A percentile compares a stretch with the other conserved stretches of the same genome.
These are phyloP conservation scores for Leishmania gerbilli DNA, from an alignment of 208 protist species.

Conservation along the genomic window DNA sequence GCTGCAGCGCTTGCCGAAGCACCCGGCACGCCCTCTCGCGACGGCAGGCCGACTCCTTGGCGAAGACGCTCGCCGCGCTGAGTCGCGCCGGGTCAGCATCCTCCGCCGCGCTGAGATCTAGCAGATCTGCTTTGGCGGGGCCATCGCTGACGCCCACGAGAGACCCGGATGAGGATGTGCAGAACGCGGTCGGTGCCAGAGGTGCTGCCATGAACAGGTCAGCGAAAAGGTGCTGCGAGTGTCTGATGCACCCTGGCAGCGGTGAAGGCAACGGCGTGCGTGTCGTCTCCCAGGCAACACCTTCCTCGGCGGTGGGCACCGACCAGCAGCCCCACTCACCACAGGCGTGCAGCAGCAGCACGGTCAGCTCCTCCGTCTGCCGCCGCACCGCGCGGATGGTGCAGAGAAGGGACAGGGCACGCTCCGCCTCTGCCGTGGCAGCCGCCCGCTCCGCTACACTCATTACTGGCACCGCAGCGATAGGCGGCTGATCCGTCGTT, in stretches of 20 bases:
- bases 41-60: neutral
- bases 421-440: conserved; percentile 25
- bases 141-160: neutral
- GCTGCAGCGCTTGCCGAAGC: conserved; percentile 5
- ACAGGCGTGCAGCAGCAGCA: conserved; percentile 49
- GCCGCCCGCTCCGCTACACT: neutral
- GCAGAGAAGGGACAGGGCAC: conserved; percentile 40
- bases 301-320: neutral
- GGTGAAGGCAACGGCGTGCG: neutral
- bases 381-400: conserved; percentile 48
- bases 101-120: neutral
- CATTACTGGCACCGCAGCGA: neutral
- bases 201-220: neutral
- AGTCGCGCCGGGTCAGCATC: neutral
- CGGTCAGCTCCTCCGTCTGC: conserved; percentile 61
- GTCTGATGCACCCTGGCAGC: neutral
- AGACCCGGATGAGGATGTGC: neutral
- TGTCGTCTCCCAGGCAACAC: neutral
- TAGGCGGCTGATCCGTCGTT: neutral
- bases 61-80: neutral
- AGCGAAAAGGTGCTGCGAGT: neutral
- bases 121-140: too few species aligned
- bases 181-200: neutral
- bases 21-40: conserved; percentile 12
- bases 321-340: conserved; percentile 62